Conservation (phyloP, 495 filamentous ascomycete species). For the Aspergillus bertholletiae region DNA sequence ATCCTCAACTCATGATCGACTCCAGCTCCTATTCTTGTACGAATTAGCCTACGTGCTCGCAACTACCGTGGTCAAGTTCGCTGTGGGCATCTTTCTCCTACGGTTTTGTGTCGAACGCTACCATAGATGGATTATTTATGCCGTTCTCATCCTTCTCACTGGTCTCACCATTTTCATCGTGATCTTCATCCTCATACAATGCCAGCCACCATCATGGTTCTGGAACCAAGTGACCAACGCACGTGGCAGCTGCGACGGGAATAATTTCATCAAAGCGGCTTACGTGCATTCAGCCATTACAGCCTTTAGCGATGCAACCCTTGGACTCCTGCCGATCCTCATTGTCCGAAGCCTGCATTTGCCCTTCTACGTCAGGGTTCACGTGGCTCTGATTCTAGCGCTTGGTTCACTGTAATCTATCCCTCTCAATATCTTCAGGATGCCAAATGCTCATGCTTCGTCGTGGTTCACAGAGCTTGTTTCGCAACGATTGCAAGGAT, state of each 20-base stretch:
- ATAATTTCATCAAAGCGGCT: background rate
- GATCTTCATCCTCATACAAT: background rate
- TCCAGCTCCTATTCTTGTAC: background rate
- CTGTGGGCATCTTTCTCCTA: background rate
- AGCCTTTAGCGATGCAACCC: background rate
- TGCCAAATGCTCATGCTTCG: background rate
- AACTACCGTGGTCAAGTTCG: background rate
- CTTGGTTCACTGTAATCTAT: background rate
- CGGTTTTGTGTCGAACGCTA: background rate
- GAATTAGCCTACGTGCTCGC: background rate
- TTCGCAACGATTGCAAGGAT: slow-evolving; percentile 1
- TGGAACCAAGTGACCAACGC: background rate
- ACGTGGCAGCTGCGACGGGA: background rate
- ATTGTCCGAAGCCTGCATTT: slow-evolving; percentile 1
- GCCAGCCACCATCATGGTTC: background rate
- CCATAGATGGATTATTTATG: slow-evolving; percentile 5
- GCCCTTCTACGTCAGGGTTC: background rate
- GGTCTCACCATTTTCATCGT: background rate
- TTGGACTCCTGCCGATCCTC: background rate
- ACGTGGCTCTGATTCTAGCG: background rate
- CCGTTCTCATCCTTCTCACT: background rate
- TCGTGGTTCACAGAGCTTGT: background rate
- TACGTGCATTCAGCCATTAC: slow-evolving; percentile 4
- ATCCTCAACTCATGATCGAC: background rate
- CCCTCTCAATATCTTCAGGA: background rate